Conservation (phyloP, 225 moss, liverwort and hornwort genomes). For the Thuidium tamariscinum region DNA sequence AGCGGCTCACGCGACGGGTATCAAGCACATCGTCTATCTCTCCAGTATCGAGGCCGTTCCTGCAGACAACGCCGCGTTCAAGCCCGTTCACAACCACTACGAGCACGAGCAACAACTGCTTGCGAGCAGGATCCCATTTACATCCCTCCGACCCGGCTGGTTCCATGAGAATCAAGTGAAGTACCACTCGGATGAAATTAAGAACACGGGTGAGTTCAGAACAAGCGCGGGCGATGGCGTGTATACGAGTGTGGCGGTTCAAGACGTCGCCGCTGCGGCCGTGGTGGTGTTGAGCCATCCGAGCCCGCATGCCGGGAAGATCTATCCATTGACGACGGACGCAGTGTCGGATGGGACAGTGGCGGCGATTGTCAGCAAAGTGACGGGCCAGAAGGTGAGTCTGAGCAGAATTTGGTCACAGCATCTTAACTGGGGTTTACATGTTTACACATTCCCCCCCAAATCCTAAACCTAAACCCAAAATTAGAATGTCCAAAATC, state of each 20-base stretch:
- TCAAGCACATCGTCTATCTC: conserved; percentile 14
- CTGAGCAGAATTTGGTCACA: background rate
- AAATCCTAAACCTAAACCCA: no score
- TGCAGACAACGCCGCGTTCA: background rate
- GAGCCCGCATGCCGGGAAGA: background rate
- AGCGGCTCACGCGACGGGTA: background rate
- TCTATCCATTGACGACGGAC: conserved; percentile 4
- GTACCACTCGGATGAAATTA: background rate
- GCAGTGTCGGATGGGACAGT: background rate
- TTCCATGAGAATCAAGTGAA: conserved; percentile 10
- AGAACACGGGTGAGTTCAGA: background rate
- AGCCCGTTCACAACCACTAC: background rate
- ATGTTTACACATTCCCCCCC: background rate
- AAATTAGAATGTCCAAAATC: no score
- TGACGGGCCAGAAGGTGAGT: conserved; percentile 1
- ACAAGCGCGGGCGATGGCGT: conserved; percentile 16
- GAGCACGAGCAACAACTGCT: conserved; percentile 5
- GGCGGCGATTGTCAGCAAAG: conserved; percentile 8
- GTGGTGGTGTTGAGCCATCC: conserved; percentile 3
- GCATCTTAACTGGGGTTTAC: background rate
- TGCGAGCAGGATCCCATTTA: background rate
- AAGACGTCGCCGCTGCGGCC: conserved; percentile 11
- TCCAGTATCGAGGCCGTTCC: background rate
- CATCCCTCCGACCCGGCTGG: conserved; percentile 9
- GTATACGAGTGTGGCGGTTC: conserved; percentile 10